Base-by-base conservation (phyloP, 1,284 basidiomycete genomes). In the Microbotryum saponariae region DNA sequence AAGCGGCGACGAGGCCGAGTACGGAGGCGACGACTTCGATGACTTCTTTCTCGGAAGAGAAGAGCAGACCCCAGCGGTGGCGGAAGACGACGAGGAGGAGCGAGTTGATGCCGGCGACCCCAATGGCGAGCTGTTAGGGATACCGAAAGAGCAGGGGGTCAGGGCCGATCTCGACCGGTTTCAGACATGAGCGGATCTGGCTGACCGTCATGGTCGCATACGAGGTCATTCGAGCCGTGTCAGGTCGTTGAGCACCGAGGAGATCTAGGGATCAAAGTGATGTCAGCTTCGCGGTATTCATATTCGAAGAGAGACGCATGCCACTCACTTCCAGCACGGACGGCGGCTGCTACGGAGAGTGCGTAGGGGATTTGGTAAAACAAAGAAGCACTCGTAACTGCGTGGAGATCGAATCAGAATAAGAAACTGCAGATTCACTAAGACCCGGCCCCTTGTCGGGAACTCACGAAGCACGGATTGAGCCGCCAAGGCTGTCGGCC, bases 401-500 rank as follows among this genome's bases (percentile, higher is more conserved):
- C 20, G 5, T 6, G 21, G 10, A 27, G 23, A 44, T 50, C 7
- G 18, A 48, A 18, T 4, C 33, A 29, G n/a, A 23, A 6, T 3
- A 3, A 45, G 14, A 9, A 33, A 21, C 14, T n/a, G 21, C 1
- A 6, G 23, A 21, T 14, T 21, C 20, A 33, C 31, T 31, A 29
- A 29, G 44, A 51, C 6, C 31, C 16, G 37, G 16, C 4, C 16
- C 10, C 3, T 3, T 42, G 27, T 42, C 37, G 7, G 31, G 8
- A 1, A 60, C 62, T 16, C 37, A 60, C 64, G 62, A 7, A 79
- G 73, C 4, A 80, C 76, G 1, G 77, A 78, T 66, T 80, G 81
- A 14, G 80, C 78, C 0, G 82, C 82, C 3, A 83, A 75, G 2
- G 77, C 74, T 3, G 77, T 76, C 0, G 81, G 76, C 75, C 83